Base-by-base conservation (phyloP, 2,329 filamentous ascomycete species). In the Cladophialophora psammophila region DNA sequence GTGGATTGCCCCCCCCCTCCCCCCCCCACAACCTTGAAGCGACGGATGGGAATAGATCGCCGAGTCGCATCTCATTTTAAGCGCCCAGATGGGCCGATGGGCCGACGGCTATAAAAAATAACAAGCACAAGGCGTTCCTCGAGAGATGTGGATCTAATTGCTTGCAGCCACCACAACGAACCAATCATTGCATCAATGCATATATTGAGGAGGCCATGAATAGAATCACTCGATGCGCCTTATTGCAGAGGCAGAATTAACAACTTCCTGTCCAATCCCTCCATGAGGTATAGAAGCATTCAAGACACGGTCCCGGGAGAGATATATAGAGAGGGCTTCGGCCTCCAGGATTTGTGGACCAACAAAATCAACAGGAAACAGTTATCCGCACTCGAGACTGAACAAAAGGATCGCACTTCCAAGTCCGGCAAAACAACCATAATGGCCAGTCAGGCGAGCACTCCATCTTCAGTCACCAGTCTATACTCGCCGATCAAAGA, bases 381-480 rank as follows among this genome's bases (percentile, higher is more conserved):
- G 6, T 42, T 38, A 4, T 36, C 34, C n/a, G 13, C 13, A n/a
- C 15, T 50, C 13, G 35, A 45, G 34, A 45, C n/a, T 45, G 13
- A 10, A 42, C 20, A 48, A 20, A 34, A 7, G 10, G 32, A 45
- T 34, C 18, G n/a, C 40, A 45, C 36, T 45, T 52, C 20, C 12
- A 38, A 7, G n/a, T 10, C 2, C 18, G 8, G 2, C 34, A 32
- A 58, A n/a, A 55, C 52, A 40, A 50, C 54, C 61, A 52, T 18
- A 40, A 64, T 64, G 61, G 36, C 61, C 54, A 64, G 61, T 42
- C 36, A 31, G 13, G 48, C 59, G 35, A 61, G 59, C 59, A 61
- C 48, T 52, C 61, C 31, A 9, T 59, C 62, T 3, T 60, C 62
- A 12, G 31, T 40, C 10, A 42, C 6, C 31, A 60, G 31, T 35